phyloP scores from a whole-genome alignment of 805 yeast genomes.

The Sugiyamaella smithiae region DNA sequence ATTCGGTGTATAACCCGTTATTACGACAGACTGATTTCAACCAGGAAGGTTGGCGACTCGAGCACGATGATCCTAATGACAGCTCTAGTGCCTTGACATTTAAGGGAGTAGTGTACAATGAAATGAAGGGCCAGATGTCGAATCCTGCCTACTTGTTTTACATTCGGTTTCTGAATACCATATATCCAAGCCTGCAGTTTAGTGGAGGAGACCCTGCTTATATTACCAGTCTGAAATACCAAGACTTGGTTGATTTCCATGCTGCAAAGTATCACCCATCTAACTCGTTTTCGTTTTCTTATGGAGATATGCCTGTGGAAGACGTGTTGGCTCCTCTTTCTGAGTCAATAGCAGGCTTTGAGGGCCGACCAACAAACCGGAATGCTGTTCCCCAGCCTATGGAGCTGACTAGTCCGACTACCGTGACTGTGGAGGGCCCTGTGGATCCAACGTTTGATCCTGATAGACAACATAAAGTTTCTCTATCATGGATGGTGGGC shows the following conservation, averaged over 20 bases:
- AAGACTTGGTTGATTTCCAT: slow-evolving; percentile 78
- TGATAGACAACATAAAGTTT: slow-evolving; percentile 65
- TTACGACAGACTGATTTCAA: slow-evolving; percentile 75
- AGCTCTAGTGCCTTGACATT: slow-evolving; percentile 59
- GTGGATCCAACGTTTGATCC: slow-evolving; percentile 74
- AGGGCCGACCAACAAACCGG: background rate
- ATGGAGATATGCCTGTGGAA: slow-evolving; percentile 70
- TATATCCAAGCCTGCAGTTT: slow-evolving; percentile 81
- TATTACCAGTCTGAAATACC: slow-evolving; percentile 71
- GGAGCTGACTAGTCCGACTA: slow-evolving; percentile 35
- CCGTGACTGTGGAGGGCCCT: slow-evolving; percentile 62
- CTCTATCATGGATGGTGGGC: slow-evolving; percentile 88
- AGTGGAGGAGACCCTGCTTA: slow-evolving; percentile 91
- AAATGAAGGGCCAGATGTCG: slow-evolving; percentile 96
- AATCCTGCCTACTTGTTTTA: slow-evolving; percentile 83
- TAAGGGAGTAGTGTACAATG: slow-evolving; percentile 96
- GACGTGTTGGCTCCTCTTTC: slow-evolving; percentile 51
- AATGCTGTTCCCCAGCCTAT: slow-evolving; percentile 42
- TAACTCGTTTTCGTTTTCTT: slow-evolving; percentile 81
- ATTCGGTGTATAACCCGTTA: slow-evolving; percentile 80
- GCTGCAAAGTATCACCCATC: slow-evolving; percentile 79
- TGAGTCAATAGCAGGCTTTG: slow-evolving; percentile 32
- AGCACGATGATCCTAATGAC: slow-evolving; percentile 61
- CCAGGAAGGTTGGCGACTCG: slow-evolving; percentile 98
- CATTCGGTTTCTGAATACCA: slow-evolving; percentile 75